Conservation (phyloP, 768 basidiomycete genomes). For the Pulveroboletus sp. region DNA sequence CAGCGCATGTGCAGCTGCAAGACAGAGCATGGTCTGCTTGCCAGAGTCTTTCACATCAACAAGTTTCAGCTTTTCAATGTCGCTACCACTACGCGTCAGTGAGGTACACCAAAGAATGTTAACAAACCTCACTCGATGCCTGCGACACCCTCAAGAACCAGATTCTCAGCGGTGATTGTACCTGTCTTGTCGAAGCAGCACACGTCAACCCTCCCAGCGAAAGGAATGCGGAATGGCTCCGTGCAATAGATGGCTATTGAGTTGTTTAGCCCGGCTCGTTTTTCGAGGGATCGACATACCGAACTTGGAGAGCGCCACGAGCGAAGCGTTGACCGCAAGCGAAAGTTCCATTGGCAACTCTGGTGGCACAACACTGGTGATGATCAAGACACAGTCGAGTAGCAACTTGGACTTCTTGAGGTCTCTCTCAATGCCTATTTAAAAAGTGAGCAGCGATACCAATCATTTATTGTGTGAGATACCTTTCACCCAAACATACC, state of each 20-base stretch:
- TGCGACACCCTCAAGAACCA: conserved; percentile 90
- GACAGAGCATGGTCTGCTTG: conserved; percentile 76
- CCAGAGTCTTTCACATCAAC: conserved; percentile 73
- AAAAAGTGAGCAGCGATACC: conserved; percentile 4
- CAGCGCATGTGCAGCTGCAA: conserved; percentile 93
- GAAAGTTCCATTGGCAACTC: conserved; percentile 98
- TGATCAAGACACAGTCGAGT: conserved; percentile 92
- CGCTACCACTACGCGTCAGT: conserved; percentile 35
- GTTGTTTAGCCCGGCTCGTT: not conserved
- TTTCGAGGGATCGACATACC: conserved; percentile 44
- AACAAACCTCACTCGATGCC: conserved; percentile 74
- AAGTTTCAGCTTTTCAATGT: conserved; percentile 56
- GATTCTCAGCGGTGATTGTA: conserved; percentile 93
- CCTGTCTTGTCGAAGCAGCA: conserved; percentile 99
- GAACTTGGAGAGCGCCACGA: conserved; percentile 90
- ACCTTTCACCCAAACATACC: conserved; percentile 99
- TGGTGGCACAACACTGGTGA: conserved; percentile 96
- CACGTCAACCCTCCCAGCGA: conserved; percentile 91
- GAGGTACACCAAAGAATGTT: not conserved
- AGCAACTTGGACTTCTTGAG: conserved; percentile 93
- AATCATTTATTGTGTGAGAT: conserved; percentile 13
- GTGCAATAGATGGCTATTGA: conserved; percentile 92
- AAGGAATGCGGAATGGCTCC: conserved; percentile 97
- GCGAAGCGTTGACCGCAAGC: conserved; percentile 89
- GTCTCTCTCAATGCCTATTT: conserved; percentile 78